Evolutionary conservation across 441 rosid species (phyloP), one percentile per base, ranked within the genome.

Genomic region (Corymbia calophylla): DNA sequence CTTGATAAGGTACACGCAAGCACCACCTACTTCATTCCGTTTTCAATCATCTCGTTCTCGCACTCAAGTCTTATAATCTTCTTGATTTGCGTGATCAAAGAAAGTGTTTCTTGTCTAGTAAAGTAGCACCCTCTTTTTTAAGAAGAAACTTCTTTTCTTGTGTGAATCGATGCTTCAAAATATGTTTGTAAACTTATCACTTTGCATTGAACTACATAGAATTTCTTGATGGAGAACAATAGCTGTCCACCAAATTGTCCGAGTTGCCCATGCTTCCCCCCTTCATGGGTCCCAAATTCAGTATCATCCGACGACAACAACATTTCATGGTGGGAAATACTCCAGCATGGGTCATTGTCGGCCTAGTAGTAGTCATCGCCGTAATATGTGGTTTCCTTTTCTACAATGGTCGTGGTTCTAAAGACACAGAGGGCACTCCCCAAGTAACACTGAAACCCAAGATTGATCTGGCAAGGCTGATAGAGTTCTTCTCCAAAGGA

Each of bases 261-360:
- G 16, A 14, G 68, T 27, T 60, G 13, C 68, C 31, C 68, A 17
- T 60, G 12, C 68, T 60, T 12, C 17, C 68, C 68, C 31, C 68
- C 68, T 60, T 35, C 39, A 35, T 35, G 39, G 39, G 39, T 35
- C 39, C 39, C 39, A 35, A 35, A 35, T 35, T 35, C 39, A 35
- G 39, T 35, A 35, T 27, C 31, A 44, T 47, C 86, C 66, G 39
- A 15, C 68, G 23, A 35, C 39, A 35, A 54, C 68, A 60, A 49
- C 58, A 77, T 58, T 23, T 60, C 68, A 16, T 60, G 68, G 68
- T 60, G 31, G 31, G 31, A n/a, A n/a, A 29, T 60, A 27, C 68
- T 11, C 89, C 89, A 16, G 7, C 23, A 88, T 88, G 89, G 89
- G 86, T 88, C n/a, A 88, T 73, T 23, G 86, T 73, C 17, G 86